Evolutionary conservation across 2,329 filamentous ascomycete genomes (phyloP).

Genomic region (Cladorrhinum sp.): DNA sequence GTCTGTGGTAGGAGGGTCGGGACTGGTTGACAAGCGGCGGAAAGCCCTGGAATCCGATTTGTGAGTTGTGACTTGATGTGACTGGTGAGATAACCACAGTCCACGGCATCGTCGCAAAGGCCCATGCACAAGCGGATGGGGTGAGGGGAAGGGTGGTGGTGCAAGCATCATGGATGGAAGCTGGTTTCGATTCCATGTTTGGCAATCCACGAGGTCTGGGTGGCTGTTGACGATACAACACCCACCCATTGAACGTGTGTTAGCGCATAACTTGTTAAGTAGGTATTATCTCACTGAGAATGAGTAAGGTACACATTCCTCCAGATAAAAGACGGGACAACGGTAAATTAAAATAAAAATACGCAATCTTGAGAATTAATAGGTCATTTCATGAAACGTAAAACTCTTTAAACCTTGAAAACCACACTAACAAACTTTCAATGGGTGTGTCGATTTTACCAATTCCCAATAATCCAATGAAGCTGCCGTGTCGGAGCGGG

Average conservation of each 20-base stretch:
- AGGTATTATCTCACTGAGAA: too few species aligned
- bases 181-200: too few species aligned
- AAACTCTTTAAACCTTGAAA: too few species aligned
- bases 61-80: not conserved
- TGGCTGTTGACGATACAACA: not conserved
- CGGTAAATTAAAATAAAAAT: too few species aligned
- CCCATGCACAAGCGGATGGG: not conserved
- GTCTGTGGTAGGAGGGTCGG: not conserved
- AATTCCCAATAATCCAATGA: not conserved
- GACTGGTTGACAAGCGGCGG: not conserved
- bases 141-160: not conserved
- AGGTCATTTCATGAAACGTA: too few species aligned
- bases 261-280: too few species aligned
- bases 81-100: not conserved
- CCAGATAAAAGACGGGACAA: too few species aligned
- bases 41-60: constrained; percentile 5
- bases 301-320: too few species aligned
- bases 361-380: too few species aligned
- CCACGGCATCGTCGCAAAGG: not conserved
- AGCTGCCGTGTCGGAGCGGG: not conserved
- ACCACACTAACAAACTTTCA: not conserved
- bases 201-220: not conserved
- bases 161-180: too few species aligned
- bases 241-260: too few species aligned
- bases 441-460: too few species aligned